Percentiles rank a stretch among this genome's conserved stretches.
Conservation (phyloP, 768 basidiomycete genomes). For the Panellus pusillus region DNA sequence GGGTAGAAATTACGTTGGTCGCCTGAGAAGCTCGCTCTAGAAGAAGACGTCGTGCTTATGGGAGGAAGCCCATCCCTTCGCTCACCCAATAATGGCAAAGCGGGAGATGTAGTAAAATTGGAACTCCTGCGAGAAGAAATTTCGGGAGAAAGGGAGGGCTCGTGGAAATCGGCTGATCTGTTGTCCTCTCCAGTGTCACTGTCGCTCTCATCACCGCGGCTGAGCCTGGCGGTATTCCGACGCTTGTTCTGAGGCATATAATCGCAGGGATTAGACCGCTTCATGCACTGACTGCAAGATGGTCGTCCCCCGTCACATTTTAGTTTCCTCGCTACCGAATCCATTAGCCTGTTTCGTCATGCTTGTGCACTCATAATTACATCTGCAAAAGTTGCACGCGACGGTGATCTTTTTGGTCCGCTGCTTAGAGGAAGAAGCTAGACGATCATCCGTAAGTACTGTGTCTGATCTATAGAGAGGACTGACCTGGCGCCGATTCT, state of each 20-base stretch:
- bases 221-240: conserved; percentile 56
- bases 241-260: conserved; percentile 79
- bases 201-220: conserved; percentile 67
- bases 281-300: conserved; percentile 78
- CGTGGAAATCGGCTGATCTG: conserved; percentile 50
- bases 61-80: conserved; percentile 44
- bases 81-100: conserved; percentile 41
- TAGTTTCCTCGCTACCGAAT: conserved; percentile 70
- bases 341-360: conserved; percentile 14
- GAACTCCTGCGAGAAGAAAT: conserved; percentile 50
- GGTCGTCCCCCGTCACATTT: conserved; percentile 88
- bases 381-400: conserved; percentile 89
- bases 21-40: conserved; percentile 34
- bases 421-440: conserved; percentile 61
- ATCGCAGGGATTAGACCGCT: conserved; percentile 76
- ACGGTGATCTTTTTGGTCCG: conserved; percentile 86
- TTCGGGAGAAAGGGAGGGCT: conserved; percentile 61
- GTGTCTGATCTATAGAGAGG: not conserved
- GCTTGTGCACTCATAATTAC: conserved; percentile 43
- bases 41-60: conserved; percentile 38
- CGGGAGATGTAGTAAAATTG: conserved; percentile 48
- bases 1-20: conserved; percentile 48
- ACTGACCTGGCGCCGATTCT: conserved; percentile 30
- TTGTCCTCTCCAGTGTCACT: conserved; percentile 61
- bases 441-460: conserved; percentile 16